Evolutionary conservation across 2,329 filamentous ascomycete species (phyloP), one percentile per base, ranked within the genome.

Genomic region (Fusarium veterinarium): DNA sequence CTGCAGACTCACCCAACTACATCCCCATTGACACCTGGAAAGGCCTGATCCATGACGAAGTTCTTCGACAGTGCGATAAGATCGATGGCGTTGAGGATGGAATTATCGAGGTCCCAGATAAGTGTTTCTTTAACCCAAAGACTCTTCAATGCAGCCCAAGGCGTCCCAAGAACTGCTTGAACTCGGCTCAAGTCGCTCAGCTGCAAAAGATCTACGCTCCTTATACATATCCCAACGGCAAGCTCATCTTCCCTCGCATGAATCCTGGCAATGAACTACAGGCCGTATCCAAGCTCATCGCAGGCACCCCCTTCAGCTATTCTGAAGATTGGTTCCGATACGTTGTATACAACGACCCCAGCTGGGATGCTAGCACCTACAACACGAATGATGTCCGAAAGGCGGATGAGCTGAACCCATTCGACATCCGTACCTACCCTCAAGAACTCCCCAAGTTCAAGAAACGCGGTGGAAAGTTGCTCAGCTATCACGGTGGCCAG

Each of bases 1-100:
- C 44, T 0, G 31, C 38, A 17, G 49, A 17, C 8, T 68, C 68
- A 1, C 17, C 44, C 4, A 40, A 60, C 35, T 71, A 68, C 1
- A 68, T 71, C 2, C 23, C 56, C 8, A 28, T 49, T 0, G n/a
- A 45, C 5, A 63, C 56, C 4, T 71, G 68, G 69, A 64, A 52
- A 9, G 37, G 49, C 0, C 70, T 82, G 0, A 83, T 90, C 13
- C 82, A 76, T 3, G 41, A 78, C 1, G 84, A 86, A 55, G 81
- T 88, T 5, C 64, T 85, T 6, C 77, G 75, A n/a, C 86, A 89
- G 74, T 89, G 87, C 71, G 87, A 89, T 69, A 75, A 59, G 3
- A 77, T 84, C 30, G 87, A 89, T 66, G 86, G 87, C 3, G 78
- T 87, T 2, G 69, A 78, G 4, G 87, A 89, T 64, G 83, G 81